Conservation (phyloP, 179 eudicot species). For the Sideroxylon spinosum region DNA sequence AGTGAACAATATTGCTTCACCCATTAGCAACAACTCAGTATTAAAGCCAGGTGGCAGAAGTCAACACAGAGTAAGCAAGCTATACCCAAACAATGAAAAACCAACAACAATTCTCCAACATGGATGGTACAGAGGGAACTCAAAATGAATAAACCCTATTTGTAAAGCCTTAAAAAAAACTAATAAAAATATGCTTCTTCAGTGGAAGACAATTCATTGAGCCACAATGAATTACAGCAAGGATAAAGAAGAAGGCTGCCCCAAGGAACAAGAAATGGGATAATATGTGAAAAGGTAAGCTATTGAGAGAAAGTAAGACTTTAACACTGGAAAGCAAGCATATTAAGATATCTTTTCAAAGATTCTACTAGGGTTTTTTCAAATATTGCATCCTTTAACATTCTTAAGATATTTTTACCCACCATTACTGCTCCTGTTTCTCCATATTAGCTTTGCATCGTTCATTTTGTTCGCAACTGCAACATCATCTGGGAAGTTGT, state of each 20-base stretch:
- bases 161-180: neutral
- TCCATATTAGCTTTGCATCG: conserved; percentile 9
- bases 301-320: neutral
- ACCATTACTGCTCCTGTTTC: conserved; percentile 11
- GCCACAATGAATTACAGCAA: neutral
- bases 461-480: neutral
- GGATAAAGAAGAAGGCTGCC: neutral
- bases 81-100: neutral
- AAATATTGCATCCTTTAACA: neutral
- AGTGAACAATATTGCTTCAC: neutral
- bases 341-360: neutral
- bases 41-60: neutral
- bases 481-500: conserved; percentile 5
- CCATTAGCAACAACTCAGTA: neutral
- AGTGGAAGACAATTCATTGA: neutral
- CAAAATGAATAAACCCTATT: neutral
- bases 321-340: neutral
- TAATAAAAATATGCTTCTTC: neutral
- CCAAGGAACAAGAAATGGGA: neutral
- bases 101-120: neutral
- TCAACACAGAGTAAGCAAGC: neutral
- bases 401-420: conserved; percentile 7
- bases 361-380: neutral
- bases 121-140: neutral
- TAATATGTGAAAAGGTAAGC: neutral